Base-by-base conservation (phyloP, 208 protist species). In the Spongospora subterranea region DNA sequence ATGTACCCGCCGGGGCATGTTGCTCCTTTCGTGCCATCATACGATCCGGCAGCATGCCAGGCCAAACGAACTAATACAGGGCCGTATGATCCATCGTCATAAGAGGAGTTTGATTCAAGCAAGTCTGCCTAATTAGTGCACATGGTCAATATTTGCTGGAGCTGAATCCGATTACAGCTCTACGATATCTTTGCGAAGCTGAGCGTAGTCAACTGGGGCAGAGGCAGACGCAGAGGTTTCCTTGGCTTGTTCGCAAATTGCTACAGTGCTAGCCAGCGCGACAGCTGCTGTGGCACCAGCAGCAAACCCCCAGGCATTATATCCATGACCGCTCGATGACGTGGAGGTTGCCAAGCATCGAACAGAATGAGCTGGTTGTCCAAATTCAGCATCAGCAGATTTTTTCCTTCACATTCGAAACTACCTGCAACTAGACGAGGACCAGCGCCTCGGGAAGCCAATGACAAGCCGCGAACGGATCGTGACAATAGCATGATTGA, bases 41-140 rank as follows among this genome's bases (percentile, higher is more conserved):
- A 92, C 0, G 91, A 92, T 39, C 91, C 91, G 35, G 89, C 35
- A 11, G 35, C 38, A 90, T 92, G 91, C 91, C 91, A 92, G 20
- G 91, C 91, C n/a, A 92, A 71, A 24, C 91, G 91, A 60, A 92
- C 91, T 6, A 92, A 6, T 20, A 92, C 32, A 32, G 91, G 91
- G 29, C 91, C 91, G 35, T 90, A 92, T 17, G 89, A 92, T 13
- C 91, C 91, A 50, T 91, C 90, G 43, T 91, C 90, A 43, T 90
- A 91, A 17, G 17, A 39, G 20, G 24, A 38, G 88, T 91, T 45
- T n/a, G 88, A 89, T 17, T 91, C 89, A 6, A 66, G 46, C 6
- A 89, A 66, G 46, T 32, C 46, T 32, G 50, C 88, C 88, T 66
- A 50, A 66, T 46, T 17, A 29, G 45, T 17, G 17, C 11, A 11